Evolutionary conservation across 2,329 filamentous ascomycete genomes (phyloP), one percentile per base, ranked within the genome.

Genomic region (Cytospora mali): DNA sequence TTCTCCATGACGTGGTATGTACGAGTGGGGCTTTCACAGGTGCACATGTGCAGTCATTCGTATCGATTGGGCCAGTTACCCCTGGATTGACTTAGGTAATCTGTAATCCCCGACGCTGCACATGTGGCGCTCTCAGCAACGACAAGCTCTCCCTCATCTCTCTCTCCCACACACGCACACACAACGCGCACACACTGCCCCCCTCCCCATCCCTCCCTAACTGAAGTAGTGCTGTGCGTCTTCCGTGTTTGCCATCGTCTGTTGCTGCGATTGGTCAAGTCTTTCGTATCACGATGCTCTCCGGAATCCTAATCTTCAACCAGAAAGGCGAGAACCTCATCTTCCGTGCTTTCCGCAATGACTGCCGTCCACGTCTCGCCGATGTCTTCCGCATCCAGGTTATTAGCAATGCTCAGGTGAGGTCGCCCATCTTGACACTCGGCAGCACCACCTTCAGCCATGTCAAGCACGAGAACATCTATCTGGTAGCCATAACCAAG

Each of bases 321-420:
- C 95, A 99, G 77, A 99, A 99, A 80, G 95, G 95, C 80, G 95
- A 99, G 82, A 97, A 99, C 79, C 91, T 99, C 74, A 99, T 99
- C 78, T 97, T 99, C 82, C 92, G 95, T 74, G 93, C 95, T 72
- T 99, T 99, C 80, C 93, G 95, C 74, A 97, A 97, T 76, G 96
- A 99, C 80, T 98, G 95, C 80, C 92, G 96, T 62, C 95, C 95
- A 61, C 92, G 95, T 58, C 90, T 99, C 68, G 95, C 95, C 79
- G 95, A 99, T 75, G 94, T 99, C 80, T 99, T 99, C 80, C 93
- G 95, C 77, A 99, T 99, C 77, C 95, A 99, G 75, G 94, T 99
- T 80, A 98, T 99, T 76, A 97, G 93, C 71, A 99, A 99, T 76
- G 89, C 95, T 58, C 93, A 97, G 77, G 95, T 99, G 65, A 92